Evolutionary conservation across 1,284 basidiomycete genomes (phyloP).

Genomic region (Heterobasidion occidentale): DNA sequence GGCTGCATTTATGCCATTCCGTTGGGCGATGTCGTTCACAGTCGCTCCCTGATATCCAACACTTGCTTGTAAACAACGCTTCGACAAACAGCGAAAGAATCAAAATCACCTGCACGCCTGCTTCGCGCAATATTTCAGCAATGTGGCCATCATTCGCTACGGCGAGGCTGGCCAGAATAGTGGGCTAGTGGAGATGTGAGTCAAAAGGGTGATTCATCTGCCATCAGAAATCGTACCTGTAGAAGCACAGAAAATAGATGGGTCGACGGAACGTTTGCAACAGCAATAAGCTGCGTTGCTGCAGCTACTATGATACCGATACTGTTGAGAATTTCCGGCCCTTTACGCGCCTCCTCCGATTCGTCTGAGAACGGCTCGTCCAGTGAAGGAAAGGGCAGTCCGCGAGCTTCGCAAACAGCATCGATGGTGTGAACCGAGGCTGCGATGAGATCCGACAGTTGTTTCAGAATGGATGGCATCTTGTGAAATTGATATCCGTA

Average conservation of each 20-base stretch:
- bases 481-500: too few relatives aligned
- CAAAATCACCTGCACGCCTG: not conserved
- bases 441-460: too few relatives aligned
- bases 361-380: conserved; percentile 8
- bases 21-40: conserved; percentile 15
- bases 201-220: not conserved
- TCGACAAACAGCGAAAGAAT: not conserved
- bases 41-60: conserved; percentile 12
- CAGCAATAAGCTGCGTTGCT: not conserved
- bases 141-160: not conserved
- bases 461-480: too few relatives aligned
- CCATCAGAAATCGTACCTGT: not conserved
- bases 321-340: conserved; percentile 4
- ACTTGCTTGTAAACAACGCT: not conserved
- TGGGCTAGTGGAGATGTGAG: not conserved
- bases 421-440: too few relatives aligned
- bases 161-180: not conserved
- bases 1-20: conserved; percentile 9
- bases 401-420: too few relatives aligned
- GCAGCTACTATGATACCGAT: not conserved
- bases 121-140: not conserved
- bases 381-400: conserved; percentile 7
- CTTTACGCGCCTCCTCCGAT: conserved; percentile 9
- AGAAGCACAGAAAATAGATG: not conserved
- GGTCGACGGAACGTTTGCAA: too few relatives aligned